Evolutionary conservation across 257 asterid genomes (phyloP).

Genomic region (Nicotiana knightiana): DNA sequence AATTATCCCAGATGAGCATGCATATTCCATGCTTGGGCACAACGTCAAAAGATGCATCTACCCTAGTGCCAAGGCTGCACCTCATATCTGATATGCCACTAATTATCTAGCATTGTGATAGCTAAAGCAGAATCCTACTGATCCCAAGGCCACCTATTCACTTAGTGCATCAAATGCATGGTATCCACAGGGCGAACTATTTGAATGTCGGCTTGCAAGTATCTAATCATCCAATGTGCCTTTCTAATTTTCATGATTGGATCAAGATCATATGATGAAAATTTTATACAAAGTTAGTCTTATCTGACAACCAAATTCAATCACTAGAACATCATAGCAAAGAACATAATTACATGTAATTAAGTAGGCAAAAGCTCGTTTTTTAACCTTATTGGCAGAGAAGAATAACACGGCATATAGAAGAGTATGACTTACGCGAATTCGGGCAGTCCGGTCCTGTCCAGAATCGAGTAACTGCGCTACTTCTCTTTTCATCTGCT

Average conservation of each 20-base stretch:
- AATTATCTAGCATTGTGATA: background rate
- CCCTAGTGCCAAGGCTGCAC: background rate
- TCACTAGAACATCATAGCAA: background rate
- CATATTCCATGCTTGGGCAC: background rate
- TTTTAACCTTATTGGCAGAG: background rate
- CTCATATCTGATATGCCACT: background rate
- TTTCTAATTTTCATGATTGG: background rate
- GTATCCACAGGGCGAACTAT: background rate
- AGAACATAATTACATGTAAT: background rate
- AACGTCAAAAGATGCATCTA: background rate
- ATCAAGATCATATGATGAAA: background rate
- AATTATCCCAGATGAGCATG: background rate
- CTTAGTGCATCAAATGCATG: background rate
- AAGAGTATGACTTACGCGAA: slow-evolving; percentile 47
- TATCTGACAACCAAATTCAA: background rate
- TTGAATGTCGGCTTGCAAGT: background rate
- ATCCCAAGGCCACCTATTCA: background rate
- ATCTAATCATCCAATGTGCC: no score
- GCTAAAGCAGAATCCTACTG: background rate
- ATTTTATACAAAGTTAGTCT: background rate
- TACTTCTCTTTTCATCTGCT: slow-evolving; percentile 74
- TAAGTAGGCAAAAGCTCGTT: background rate
- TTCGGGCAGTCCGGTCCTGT: slow-evolving; percentile 70
- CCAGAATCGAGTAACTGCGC: slow-evolving; percentile 78
- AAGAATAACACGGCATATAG: background rate